Percentiles rank a stretch among this genome's conserved stretches.
These are phyloP conservation scores for Escallonia herrerae DNA, from an alignment of 129 eudicot genomes.

Conservation along the genomic window DNA sequence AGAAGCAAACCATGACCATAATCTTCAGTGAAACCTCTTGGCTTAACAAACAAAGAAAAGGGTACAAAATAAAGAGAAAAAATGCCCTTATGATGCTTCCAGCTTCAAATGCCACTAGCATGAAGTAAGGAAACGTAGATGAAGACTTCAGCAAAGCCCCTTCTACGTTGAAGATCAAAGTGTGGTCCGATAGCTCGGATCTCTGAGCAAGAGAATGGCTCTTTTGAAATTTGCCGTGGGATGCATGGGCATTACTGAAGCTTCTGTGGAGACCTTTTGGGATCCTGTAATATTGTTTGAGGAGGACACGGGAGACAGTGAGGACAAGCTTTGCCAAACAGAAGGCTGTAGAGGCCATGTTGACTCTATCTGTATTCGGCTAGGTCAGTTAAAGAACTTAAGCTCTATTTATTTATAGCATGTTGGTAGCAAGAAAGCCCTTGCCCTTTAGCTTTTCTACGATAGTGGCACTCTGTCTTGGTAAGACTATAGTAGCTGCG, in stretches of 20 bases:
- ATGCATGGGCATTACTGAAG: slow-evolving; percentile 11
- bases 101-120: slow-evolving; percentile 69
- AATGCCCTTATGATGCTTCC: slow-evolving; percentile 51
- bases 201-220: slow-evolving; percentile 21
- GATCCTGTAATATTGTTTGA: not conserved
- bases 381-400: too few relatives aligned
- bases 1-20: slow-evolving; percentile 53
- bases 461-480: not conserved
- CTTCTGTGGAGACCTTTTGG: slow-evolving; percentile 25
- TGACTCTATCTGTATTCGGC: not conserved
- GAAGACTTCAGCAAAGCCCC: slow-evolving; percentile 40
- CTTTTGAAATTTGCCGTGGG: slow-evolving; percentile 16
- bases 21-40: slow-evolving; percentile 29
- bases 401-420: not conserved
- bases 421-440: not conserved
- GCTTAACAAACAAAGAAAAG: slow-evolving; percentile 27
- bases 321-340: slow-evolving; percentile 4
- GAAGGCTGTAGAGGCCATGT: slow-evolving; percentile 6
- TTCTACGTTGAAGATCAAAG: slow-evolving; percentile 34
- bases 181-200: slow-evolving; percentile 11
- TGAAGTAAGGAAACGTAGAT: slow-evolving; percentile 56
- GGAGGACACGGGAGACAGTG: slow-evolving; percentile 5
- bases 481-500: too few relatives aligned
- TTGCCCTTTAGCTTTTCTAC: not conserved
- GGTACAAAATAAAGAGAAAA: slow-evolving; percentile 37